Evolutionary conservation across 495 filamentous ascomycete genomes (phyloP), one percentile per base, ranked within the genome.

Genomic region (Parmelia sp.): DNA sequence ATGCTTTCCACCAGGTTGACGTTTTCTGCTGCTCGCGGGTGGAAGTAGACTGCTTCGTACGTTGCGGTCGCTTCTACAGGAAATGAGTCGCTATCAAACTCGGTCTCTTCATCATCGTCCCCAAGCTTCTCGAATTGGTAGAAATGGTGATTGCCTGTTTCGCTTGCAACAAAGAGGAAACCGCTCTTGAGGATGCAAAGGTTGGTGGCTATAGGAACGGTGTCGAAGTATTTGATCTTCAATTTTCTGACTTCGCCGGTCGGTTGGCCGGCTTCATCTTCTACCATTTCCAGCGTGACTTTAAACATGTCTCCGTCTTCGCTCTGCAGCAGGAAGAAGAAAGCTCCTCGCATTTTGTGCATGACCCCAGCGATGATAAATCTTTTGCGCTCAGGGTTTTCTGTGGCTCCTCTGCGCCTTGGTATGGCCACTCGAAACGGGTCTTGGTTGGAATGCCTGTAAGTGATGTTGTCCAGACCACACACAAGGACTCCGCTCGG

Each of bases 301-400:
- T 97, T 97, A 81, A 99, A 97, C 8, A 99, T 79, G 76, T 99
- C 95, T 31, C 95, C 95, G 73, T 97, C 95, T 57, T 97, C 93
- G 1, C 88, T 89, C 73, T 99, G 95, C 12, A 99, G 79, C 6
- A 99, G 84, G 73, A 96, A 97, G 77, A 99, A 99, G 77, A 97
- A 97, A 3, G 92, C 92, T n/a, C 92, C 92, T 66, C 90, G 88
- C 76, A 96, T 88, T 73, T 91, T 96, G 76, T 97, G 93, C 90
- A 97, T 95, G 33, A 96, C 91, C 25, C 95, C 95, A 14, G 91
- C 82, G 14, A 90, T 84, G 63, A 97, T 93, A 21, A 76, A 83
- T 6, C 94, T 86, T 72, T 96, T 97, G 61, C 95, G 82, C 65
- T 92, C 86, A 0, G 92, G 95, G 69, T 99, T 91, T 74, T 99